Evolutionary conservation across 202 grass and related monocot genomes (phyloP).

Genomic region (Panicum virgatum): DNA sequence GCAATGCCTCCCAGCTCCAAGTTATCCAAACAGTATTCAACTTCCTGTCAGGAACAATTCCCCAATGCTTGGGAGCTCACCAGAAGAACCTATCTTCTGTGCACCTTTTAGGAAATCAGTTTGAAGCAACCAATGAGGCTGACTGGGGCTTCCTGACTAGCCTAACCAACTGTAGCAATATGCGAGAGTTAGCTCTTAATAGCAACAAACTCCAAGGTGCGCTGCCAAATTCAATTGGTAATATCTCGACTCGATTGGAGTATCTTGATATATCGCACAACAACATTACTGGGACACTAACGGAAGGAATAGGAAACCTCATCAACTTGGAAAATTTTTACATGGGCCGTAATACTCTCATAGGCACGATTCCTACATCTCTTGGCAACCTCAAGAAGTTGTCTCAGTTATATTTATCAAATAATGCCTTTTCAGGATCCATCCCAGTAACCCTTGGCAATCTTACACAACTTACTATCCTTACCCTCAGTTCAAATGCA

Average conservation of each 20-base stretch:
- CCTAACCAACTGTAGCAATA: slow-evolving; percentile 34
- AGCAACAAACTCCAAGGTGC: slow-evolving; percentile 21
- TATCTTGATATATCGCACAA: slow-evolving; percentile 10
- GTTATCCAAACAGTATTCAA: not conserved
- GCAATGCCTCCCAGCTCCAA: slow-evolving; percentile 34
- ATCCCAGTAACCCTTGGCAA: slow-evolving; percentile 31
- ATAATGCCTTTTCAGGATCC: slow-evolving; percentile 41
- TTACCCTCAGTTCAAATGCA: slow-evolving; percentile 15
- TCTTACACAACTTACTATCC: slow-evolving; percentile 21
- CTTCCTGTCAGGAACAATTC: slow-evolving; percentile 36
- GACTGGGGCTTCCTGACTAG: slow-evolving; percentile 15
- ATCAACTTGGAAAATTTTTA: slow-evolving; percentile 22
- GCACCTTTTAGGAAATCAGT: not conserved
- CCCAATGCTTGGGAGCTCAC: not conserved
- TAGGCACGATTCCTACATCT: slow-evolving; percentile 20
- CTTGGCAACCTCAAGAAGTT: slow-evolving; percentile 23
- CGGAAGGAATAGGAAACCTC: slow-evolving; percentile 30
- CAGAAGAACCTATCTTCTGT: not conserved
- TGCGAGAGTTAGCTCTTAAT: not conserved
- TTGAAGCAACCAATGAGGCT: slow-evolving; percentile 23
- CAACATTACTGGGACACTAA: slow-evolving; percentile 34
- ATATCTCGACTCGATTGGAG: slow-evolving; percentile 21
- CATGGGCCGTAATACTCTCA: not conserved
- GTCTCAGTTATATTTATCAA: not conserved
- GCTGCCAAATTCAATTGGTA: slow-evolving; percentile 38